Percentiles rank a stretch among this genome's conserved stretches.
Evolutionary conservation across 148 eudicot genomes (phyloP).

Genomic region (Amaranthus palmeri): DNA sequence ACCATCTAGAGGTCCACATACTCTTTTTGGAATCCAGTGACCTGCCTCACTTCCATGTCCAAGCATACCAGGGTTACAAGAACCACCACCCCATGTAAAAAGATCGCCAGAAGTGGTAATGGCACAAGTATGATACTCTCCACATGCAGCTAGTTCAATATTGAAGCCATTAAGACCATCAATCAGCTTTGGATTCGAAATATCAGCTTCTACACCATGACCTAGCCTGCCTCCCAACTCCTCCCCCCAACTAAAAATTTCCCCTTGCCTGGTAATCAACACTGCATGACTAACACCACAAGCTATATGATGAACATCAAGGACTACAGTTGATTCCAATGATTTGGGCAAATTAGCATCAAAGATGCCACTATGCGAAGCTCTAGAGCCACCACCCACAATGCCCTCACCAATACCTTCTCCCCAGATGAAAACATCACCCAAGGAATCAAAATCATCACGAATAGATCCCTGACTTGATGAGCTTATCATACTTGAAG

Average conservation of each 20-base stretch:
- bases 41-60: slow-evolving; percentile 67
- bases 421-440: slow-evolving; percentile 89
- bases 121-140: slow-evolving; percentile 88
- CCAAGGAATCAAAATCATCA: slow-evolving; percentile 77
- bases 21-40: slow-evolving; percentile 76
- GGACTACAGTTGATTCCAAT: slow-evolving; percentile 63
- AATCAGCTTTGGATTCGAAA: slow-evolving; percentile 66
- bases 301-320: slow-evolving; percentile 68
- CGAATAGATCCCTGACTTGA: slow-evolving; percentile 75
- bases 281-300: slow-evolving; percentile 79
- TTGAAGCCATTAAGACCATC: slow-evolving; percentile 49
- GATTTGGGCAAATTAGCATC: slow-evolving; percentile 69
- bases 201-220: slow-evolving; percentile 74
- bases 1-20: slow-evolving; percentile 62
- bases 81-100: slow-evolving; percentile 90
- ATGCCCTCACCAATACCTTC: slow-evolving; percentile 62
- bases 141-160: slow-evolving; percentile 70
- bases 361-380: slow-evolving; percentile 32
- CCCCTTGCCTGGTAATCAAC: slow-evolving; percentile 82
- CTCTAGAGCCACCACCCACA: slow-evolving; percentile 55
- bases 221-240: slow-evolving; percentile 92
- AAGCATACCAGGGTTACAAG: slow-evolving; percentile 55
- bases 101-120: slow-evolving; percentile 72
- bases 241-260: slow-evolving; percentile 89
- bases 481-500: slow-evolving; percentile 80